Base-by-base conservation (phyloP, 2,329 filamentous ascomycete species). In the Sclerotinia spermophila region DNA sequence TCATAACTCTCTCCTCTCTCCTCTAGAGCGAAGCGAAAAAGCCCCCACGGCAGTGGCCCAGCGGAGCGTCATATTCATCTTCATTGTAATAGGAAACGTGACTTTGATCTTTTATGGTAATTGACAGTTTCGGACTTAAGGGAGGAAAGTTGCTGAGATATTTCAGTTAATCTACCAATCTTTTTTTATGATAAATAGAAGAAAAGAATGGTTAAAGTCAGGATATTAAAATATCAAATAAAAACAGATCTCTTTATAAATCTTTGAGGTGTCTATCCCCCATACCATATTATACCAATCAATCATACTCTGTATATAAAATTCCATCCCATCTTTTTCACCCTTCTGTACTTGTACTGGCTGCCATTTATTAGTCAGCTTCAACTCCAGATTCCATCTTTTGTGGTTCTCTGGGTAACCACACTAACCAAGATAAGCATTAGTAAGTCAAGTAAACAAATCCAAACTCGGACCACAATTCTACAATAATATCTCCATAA, bases 401-500 rank as follows among this genome's bases (percentile, higher is more conserved):
- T 38, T 13, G 33, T 38, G 17, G 58, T 69, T 62, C 35, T 33
- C 68, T 19, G 4, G 55, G 62, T 17, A 58, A 51, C 62, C 35
- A 56, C 33, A 45, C 68, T 70, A 70, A 19, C 69, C 62, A 19
- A 48, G 53, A 42, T 35, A 56, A 30, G 68, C 33, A 56, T n/a
- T 38, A 70, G 48, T 59, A 4, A 70, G 35, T 59, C 10, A 67
- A 58, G 62, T 67, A 70, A 70, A 66, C 60, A 70, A 70, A 44
- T n/a, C 21, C n/a, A 67, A 48, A 68, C 56, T 72, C 27, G 61
- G 58, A 68, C 67, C 48, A 65, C 27, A 53, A 58, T 62, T 40
- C n/a, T 21, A 59, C 51, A 68, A 62, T 33, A 38, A 67, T 62
- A 53, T 53, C 56, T 69, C 67, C 67, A 62, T 59, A 27, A 69